phyloP scores from a whole-genome alignment of 805 yeast species.

The Kodamaea kakaduensis region DNA sequence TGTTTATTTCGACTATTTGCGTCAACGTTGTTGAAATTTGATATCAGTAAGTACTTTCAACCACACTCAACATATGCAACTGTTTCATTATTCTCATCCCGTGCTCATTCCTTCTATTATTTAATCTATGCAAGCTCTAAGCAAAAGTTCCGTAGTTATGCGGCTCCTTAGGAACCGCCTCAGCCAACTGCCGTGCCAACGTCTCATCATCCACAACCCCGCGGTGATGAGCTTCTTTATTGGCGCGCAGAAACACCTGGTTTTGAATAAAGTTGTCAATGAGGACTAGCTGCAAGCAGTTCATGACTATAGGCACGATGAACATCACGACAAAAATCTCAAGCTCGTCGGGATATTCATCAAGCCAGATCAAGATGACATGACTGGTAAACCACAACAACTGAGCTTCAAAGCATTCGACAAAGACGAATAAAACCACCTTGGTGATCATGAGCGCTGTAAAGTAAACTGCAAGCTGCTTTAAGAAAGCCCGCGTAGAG shows the following conservation, averaged over 20 bases:
- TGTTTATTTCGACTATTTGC: too few relatives aligned
- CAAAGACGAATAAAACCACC: constrained; percentile 50
- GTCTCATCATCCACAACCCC: constrained; percentile 2
- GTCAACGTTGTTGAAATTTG: too few relatives aligned
- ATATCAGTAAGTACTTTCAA: too few relatives aligned
- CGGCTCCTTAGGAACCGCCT: constrained; percentile 1
- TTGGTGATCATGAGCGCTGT: constrained; percentile 66
- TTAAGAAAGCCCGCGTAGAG: constrained; percentile 49
- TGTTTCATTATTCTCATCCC: too few relatives aligned
- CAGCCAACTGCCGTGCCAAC: constrained; percentile 1
- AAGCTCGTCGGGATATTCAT: constrained; percentile 64
- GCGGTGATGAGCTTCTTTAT: constrained; percentile 16
- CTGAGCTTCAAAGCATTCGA: constrained; percentile 61
- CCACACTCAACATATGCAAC: too few relatives aligned
- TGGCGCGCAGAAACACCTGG: constrained; percentile 37
- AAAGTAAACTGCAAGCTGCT: constrained; percentile 69
- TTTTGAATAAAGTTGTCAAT: constrained; percentile 71
- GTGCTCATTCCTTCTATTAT: too few relatives aligned
- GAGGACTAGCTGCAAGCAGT: constrained; percentile 67
- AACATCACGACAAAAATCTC: constrained; percentile 88
- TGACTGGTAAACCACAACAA: constrained; percentile 55
- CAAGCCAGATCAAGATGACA: constrained; percentile 78
- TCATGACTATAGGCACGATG: constrained; percentile 69
- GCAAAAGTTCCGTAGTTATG: neutral
- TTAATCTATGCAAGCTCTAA: too few relatives aligned